These are phyloP conservation scores for Picea mariana DNA, from an alignment of 83 land plant species.

Conservation along the genomic window DNA sequence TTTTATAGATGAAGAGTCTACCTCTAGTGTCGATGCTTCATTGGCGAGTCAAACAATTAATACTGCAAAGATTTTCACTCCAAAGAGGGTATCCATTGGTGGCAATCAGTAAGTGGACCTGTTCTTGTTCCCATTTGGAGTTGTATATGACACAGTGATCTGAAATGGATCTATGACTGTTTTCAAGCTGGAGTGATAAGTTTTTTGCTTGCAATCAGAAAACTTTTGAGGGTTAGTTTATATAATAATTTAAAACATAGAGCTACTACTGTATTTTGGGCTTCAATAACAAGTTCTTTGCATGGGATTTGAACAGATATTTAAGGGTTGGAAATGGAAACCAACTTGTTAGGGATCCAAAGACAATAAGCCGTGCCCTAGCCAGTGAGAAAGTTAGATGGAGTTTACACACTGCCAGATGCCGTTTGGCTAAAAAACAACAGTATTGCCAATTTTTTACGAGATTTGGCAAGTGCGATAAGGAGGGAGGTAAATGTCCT, in stretches of 20 bases:
- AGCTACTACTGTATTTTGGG: neutral
- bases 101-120: slow-evolving; percentile 78
- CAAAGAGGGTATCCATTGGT: slow-evolving; percentile 68
- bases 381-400: slow-evolving; percentile 97
- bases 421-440: slow-evolving; percentile 69
- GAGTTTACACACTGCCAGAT: slow-evolving; percentile 92
- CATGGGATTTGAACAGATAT: slow-evolving; percentile 54
- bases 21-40: slow-evolving; percentile 11
- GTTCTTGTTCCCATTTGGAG: slow-evolving; percentile 8
- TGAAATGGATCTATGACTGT: neutral
- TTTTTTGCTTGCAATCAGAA: neutral
- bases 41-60: slow-evolving; percentile 13
- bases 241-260: neutral
- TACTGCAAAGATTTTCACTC: slow-evolving; percentile 43
- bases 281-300: neutral
- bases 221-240: neutral
- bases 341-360: slow-evolving; percentile 92
- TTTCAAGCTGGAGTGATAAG: neutral
- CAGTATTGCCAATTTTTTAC: slow-evolving; percentile 92
- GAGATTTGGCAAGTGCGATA: slow-evolving; percentile 94
- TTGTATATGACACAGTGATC: neutral
- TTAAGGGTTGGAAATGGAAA: slow-evolving; percentile 91
- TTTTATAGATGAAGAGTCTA: slow-evolving; percentile 18
- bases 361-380: slow-evolving; percentile 74
- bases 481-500: slow-evolving; percentile 86